Evolutionary conservation across 108 stramenopile species (phyloP).

Genomic region (Chaetoceros tenuissimus): DNA sequence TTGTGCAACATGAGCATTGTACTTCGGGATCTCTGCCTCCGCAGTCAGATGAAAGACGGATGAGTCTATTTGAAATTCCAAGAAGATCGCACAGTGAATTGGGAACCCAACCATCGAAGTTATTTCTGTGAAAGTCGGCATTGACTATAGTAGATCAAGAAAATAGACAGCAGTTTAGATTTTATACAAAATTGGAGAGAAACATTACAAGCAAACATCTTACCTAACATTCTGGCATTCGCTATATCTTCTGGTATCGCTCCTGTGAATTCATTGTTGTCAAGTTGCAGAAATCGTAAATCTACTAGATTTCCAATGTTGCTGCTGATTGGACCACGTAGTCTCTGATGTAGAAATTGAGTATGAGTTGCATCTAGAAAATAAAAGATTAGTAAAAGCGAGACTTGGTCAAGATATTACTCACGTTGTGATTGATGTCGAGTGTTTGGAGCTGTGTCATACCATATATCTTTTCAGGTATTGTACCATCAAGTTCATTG

Average conservation of each 20-base stretch:
- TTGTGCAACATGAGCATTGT: not conserved
- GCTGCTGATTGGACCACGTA: slow-evolving; percentile 11
- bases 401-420: not conserved
- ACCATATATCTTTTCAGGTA: slow-evolving; percentile 36
- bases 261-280: slow-evolving; percentile 21
- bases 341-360: slow-evolving; percentile 5
- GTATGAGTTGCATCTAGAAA: not conserved
- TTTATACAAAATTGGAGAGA: not conserved
- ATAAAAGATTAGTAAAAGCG: not conserved
- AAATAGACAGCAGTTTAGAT: not conserved
- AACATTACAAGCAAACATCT: not conserved
- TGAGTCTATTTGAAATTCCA: not conserved
- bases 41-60: not conserved
- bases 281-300: slow-evolving; percentile 3
- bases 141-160: not conserved
- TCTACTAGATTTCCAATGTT: slow-evolving; percentile 7
- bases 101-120: not conserved
- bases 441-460: slow-evolving; percentile 11
- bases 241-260: slow-evolving; percentile 13
- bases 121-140: not conserved
- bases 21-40: not conserved
- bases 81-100: not conserved
- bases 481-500: slow-evolving; percentile 49
- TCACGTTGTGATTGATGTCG: not conserved
- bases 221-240: not conserved